These are phyloP conservation scores for Scheffersomyces illinoinensis DNA, from an alignment of 1,139 yeast genomes.

Conservation along the genomic window DNA sequence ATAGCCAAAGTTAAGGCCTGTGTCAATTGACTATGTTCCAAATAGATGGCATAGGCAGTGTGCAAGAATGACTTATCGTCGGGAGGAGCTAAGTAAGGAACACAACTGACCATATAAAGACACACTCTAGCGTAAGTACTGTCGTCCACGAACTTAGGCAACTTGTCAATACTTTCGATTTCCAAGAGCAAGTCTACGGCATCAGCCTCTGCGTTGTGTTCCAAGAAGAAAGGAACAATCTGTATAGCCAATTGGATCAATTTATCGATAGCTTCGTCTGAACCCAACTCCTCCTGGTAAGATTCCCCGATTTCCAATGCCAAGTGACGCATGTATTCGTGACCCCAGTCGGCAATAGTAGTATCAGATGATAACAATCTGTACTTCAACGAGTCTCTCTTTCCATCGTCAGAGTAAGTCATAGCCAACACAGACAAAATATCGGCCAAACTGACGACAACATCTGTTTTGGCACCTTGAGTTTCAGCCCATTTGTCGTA, in stretches of 20 bases:
- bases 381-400: constrained; percentile 78
- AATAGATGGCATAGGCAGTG: constrained; percentile 88
- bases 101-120: constrained; percentile 92
- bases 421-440: constrained; percentile 90
- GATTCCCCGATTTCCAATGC: constrained; percentile 94
- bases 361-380: constrained; percentile 67
- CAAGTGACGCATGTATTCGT: constrained; percentile 93
- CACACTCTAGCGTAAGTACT: constrained; percentile 87
- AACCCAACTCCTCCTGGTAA: constrained; percentile 66
- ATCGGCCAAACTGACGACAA: constrained; percentile 58
- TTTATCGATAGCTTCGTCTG: constrained; percentile 41
- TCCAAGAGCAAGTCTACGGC: constrained; percentile 93
- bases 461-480: constrained; percentile 25
- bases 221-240: constrained; percentile 86
- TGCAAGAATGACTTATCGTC: constrained; percentile 85
- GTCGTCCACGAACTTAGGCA: constrained; percentile 83
- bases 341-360: constrained; percentile 90
- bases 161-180: constrained; percentile 80
- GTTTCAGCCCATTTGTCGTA: constrained; percentile 68
- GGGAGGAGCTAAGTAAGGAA: constrained; percentile 92
- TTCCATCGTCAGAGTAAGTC: constrained; percentile 88
- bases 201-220: constrained; percentile 97
- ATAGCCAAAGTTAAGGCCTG: constrained; percentile 91
- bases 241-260: constrained; percentile 68
- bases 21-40: constrained; percentile 76